phyloP scores from a whole-genome alignment of 371 early-diverging fungal species.

The Lichtheimia corymbifera region DNA sequence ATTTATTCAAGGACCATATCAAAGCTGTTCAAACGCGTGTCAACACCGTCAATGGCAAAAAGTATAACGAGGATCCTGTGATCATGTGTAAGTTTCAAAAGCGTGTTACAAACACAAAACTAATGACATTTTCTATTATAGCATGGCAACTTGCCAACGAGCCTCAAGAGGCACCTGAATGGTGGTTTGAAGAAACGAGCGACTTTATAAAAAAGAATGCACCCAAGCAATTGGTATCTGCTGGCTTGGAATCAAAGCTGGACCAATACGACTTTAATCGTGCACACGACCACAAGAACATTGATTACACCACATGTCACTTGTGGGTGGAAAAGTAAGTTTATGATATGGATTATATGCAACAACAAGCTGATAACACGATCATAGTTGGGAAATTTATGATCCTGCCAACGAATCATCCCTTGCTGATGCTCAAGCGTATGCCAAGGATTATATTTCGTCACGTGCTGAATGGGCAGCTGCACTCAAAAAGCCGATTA shows the following conservation, averaged over 20 bases:
- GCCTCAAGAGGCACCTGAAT: slow-evolving; percentile 37
- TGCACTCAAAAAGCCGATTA: slow-evolving; percentile 47
- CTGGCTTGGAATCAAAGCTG: slow-evolving; percentile 55
- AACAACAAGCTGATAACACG: not conserved
- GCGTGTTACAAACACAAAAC: too few relatives aligned
- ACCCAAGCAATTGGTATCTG: slow-evolving; percentile 53
- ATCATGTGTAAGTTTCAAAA: slow-evolving; percentile 33
- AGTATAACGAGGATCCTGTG: slow-evolving; percentile 38
- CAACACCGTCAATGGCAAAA: slow-evolving; percentile 40
- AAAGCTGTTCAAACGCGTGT: slow-evolving; percentile 27
- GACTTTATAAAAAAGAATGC: slow-evolving; percentile 48
- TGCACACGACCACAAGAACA: slow-evolving; percentile 36
- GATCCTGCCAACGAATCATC: slow-evolving; percentile 23
- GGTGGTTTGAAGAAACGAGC: slow-evolving; percentile 51
- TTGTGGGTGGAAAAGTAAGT: slow-evolving; percentile 62
- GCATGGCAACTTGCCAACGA: slow-evolving; percentile 53
- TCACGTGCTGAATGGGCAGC: slow-evolving; percentile 42
- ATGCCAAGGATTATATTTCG: slow-evolving; percentile 27
- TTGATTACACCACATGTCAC: slow-evolving; percentile 60
- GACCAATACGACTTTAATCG: slow-evolving; percentile 49
- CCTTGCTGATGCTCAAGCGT: slow-evolving; percentile 26
- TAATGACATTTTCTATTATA: slow-evolving; percentile 3
- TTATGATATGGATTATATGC: not conserved
- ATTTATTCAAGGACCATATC: slow-evolving; percentile 38
- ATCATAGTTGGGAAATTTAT: slow-evolving; percentile 48